phyloP scores from a whole-genome alignment of 306 rosid species.

The Sesbania bispinosa region DNA sequence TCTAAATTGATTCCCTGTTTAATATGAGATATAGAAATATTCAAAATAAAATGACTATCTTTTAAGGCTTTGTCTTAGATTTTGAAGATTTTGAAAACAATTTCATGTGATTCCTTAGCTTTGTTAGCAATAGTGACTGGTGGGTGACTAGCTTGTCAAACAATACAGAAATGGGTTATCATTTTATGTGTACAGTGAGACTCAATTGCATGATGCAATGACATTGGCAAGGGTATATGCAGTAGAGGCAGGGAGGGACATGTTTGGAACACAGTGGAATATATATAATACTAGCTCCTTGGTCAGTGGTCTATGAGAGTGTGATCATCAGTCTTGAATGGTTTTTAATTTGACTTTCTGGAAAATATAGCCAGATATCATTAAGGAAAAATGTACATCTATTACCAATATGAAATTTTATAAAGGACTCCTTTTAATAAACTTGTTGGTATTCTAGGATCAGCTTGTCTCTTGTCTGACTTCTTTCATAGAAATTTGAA shows the following conservation, averaged over 20 bases:
- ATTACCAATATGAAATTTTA: background rate
- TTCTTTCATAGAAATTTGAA: background rate
- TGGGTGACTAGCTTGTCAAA: slow-evolving; percentile 4
- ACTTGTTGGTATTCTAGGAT: background rate
- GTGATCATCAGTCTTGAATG: background rate
- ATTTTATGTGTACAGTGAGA: background rate
- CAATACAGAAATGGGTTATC: background rate
- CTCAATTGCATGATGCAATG: background rate
- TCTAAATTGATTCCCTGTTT: background rate
- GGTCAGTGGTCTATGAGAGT: background rate
- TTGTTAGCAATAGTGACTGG: no score
- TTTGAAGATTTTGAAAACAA: no score
- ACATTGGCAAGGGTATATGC: background rate
- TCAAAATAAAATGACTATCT: background rate
- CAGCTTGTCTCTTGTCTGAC: background rate
- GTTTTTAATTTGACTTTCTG: background rate
- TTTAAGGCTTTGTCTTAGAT: background rate
- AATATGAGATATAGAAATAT: background rate
- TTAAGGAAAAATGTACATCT: background rate
- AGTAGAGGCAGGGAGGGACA: background rate
- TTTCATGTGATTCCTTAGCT: no score
- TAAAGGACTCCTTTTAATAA: background rate
- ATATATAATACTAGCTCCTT: background rate
- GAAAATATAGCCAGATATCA: background rate
- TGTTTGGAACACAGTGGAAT: background rate